Conservation (phyloP, 1,139 yeast species). For the Yueomyces sp. region DNA sequence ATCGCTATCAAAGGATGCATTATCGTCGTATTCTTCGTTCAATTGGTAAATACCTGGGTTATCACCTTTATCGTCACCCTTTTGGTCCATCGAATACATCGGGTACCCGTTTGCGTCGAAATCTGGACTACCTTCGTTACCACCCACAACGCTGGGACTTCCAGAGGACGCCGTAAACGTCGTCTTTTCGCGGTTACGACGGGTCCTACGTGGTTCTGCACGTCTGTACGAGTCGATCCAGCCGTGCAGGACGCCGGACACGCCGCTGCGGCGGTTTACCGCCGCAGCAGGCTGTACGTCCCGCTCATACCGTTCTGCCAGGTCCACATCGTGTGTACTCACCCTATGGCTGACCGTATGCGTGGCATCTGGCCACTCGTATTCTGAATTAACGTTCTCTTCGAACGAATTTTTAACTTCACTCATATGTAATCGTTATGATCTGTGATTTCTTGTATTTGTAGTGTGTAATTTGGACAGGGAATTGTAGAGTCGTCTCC, state of each 20-base stretch:
- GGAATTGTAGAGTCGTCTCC: too few relatives aligned
- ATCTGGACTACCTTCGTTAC: background rate
- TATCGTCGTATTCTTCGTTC: slow-evolving; percentile 5
- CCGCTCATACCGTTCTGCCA: background rate
- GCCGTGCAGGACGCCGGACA: background rate
- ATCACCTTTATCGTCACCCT: slow-evolving; percentile 1
- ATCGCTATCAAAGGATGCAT: slow-evolving; percentile 1
- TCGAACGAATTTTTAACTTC: too few relatives aligned
- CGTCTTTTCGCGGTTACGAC: background rate
- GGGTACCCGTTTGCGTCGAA: background rate
- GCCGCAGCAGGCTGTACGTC: background rate
- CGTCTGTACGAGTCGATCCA: slow-evolving; percentile 10
- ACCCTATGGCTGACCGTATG: too few relatives aligned
- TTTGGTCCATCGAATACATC: background rate
- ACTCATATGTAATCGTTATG: too few relatives aligned
- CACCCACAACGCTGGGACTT: background rate
- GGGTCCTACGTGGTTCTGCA: slow-evolving; percentile 3
- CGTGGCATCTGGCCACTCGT: too few relatives aligned
- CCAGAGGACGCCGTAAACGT: background rate
- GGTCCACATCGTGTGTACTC: background rate
- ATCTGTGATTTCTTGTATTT: too few relatives aligned
- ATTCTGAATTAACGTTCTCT: too few relatives aligned
- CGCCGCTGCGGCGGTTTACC: background rate
- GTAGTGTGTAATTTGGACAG: too few relatives aligned
- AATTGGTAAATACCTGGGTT: background rate